Base-by-base conservation (phyloP, 2,329 filamentous ascomycete species). In the Tothia fuscella region DNA sequence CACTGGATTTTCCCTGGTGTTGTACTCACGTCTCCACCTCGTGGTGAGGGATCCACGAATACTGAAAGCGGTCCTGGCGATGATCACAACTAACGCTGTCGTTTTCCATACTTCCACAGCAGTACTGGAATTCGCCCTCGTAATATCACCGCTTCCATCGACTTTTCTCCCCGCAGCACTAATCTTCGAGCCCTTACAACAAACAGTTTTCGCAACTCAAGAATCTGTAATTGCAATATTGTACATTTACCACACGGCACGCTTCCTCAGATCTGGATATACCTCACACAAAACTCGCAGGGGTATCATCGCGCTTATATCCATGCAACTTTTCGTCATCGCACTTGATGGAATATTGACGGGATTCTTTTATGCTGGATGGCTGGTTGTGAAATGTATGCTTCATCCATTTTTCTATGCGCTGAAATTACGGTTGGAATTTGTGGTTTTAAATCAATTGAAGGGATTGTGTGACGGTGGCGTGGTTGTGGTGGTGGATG, bases 341-440 rank as follows among this genome's bases (percentile, higher is more conserved):
- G 30, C 34, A 3, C 21, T 30, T 20, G 41, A 43, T 34, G 26
- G 21, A 6, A 19, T 43, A 25, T 14, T 43, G 14, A 35, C 31
- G 37, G 41, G 38, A 21, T 20, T 30, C 13, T 33, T 39, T 32
- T 43, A 39, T 28, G 24, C 16, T 2, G 34, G 39, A 12, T 39
- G 13, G 34, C 39, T 43, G 17, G 39, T 34, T n/a, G 22, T 43
- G 14, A 43, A 43, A 26, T 34, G 30, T 10, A 39, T 25, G 7
- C 20, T 43, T 5, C 41, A 43, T 24, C 41, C 41, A 13, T 43
- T 43, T 35, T 19, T 43, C 25, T 43, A 43, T n/a, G n/a, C n/a
- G n/a, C n/a, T 43, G 5, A 43, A 43, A 29, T 20, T 43, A 4
- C 38, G 40, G 35, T 21, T 43, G 24, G 41, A 43, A 26, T 43